A percentile compares a stretch with the other conserved stretches of the same genome.
These are phyloP conservation scores for Ceratonia siliqua DNA, from an alignment of 306 rosid genomes.

Conservation along the genomic window DNA sequence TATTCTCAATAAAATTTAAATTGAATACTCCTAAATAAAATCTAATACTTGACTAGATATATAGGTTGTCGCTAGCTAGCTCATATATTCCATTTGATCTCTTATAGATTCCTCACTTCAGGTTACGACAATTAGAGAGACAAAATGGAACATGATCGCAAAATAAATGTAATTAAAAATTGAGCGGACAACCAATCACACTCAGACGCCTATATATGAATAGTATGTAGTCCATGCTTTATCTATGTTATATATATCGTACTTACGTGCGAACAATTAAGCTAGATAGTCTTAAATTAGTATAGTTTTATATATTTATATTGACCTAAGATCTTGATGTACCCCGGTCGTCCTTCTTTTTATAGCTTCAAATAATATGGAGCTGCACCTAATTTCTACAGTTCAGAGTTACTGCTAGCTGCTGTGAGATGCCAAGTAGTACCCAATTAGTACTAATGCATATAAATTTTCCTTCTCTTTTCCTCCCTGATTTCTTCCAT, in stretches of 20 bases:
- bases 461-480: too few relatives aligned
- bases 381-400: not conserved
- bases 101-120: not conserved
- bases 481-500: too few relatives aligned
- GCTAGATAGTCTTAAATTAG: too few relatives aligned
- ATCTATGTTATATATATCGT: too few relatives aligned
- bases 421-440: too few relatives aligned
- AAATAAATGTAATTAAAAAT: not conserved
- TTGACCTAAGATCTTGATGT: not conserved
- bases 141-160: not conserved
- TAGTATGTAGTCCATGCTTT: too few relatives aligned
- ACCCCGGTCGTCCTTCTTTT: too few relatives aligned
- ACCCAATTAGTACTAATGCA: too few relatives aligned
- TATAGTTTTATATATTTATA: too few relatives aligned
- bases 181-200: not conserved
- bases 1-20: not conserved
- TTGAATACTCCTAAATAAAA: not conserved
- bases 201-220: not conserved
- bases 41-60: not conserved
- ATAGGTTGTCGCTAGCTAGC: not conserved
- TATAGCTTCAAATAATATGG: not conserved
- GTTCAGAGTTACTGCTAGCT: not conserved
- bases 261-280: too few relatives aligned
- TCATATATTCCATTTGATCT: not conserved
- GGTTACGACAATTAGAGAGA: constrained; percentile 11